phyloP scores from a whole-genome alignment of 257 asterid genomes.

The Solanum arcanum region DNA sequence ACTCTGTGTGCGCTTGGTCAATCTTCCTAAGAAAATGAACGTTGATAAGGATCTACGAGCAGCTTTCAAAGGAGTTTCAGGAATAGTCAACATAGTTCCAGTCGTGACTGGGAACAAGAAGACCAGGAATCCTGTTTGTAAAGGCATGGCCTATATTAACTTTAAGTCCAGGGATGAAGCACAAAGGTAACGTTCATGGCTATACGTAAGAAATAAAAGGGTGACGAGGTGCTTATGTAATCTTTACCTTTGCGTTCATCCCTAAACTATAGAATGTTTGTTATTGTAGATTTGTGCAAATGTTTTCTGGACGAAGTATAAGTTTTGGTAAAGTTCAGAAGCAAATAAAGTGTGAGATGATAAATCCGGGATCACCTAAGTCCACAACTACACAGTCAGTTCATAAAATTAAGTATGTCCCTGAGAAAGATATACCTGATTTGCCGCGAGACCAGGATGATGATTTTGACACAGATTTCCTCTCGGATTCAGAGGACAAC shows the following conservation, averaged over 20 bases:
- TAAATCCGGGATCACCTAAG: slow-evolving; percentile 16
- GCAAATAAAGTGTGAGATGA: slow-evolving; percentile 56
- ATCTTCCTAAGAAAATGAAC: slow-evolving; percentile 93
- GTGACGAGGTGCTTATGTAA: neutral
- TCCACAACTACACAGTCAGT: slow-evolving; percentile 12
- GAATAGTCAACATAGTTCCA: slow-evolving; percentile 58
- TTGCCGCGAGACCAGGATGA: slow-evolving; percentile 2
- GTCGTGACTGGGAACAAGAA: slow-evolving; percentile 72
- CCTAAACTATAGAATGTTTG: neutral
- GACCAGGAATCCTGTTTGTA: slow-evolving; percentile 90
- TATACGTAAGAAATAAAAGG: neutral
- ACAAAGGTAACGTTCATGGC: slow-evolving; percentile 28
- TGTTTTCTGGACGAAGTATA: slow-evolving; percentile 47
- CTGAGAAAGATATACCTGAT: neutral
- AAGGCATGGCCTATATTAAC: slow-evolving; percentile 68
- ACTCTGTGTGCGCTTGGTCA: slow-evolving; percentile 60
- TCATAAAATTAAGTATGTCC: neutral
- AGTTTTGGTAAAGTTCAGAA: slow-evolving; percentile 65
- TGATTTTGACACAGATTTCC: slow-evolving; percentile 2
- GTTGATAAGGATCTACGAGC: slow-evolving; percentile 56
- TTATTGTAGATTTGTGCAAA: slow-evolving; percentile 57
- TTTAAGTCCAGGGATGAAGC: slow-evolving; percentile 64
- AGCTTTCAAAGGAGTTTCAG: slow-evolving; percentile 67
- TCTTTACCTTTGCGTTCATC: neutral
- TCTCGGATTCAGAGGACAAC: slow-evolving; percentile 15